Evolutionary conservation across 148 eudicot species (phyloP), one percentile per base, ranked within the genome.

Genomic region (Silene conica): DNA sequence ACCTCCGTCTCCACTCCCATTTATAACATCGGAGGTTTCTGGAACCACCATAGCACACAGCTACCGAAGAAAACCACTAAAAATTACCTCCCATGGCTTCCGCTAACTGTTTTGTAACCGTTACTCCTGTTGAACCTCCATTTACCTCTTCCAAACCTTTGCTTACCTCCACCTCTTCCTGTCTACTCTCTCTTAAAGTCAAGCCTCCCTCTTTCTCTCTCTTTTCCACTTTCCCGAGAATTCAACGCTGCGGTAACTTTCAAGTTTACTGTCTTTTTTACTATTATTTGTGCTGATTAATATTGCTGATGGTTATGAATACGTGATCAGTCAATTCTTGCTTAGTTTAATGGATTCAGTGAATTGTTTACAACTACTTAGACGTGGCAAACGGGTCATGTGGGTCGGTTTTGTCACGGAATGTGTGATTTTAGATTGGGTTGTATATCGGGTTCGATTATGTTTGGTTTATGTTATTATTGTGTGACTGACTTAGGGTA

Each of bases 11-110:
- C 34, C 34, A 3, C 34, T 31, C 34, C 34, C 34, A 31, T 31
- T 31, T 31, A 31, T 2, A 31, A 31, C 34, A 31, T 31, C 4
- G 16, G 43, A 50, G 55, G 55, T 50, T 50, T 50, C 55, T 13
- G 55, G 55, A 50, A 50, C 16, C 52, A 50, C 12, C 8, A 45
- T 19, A 2, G 22, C 9, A 8, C 66, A 64, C 43, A 38, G 43
- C 9, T 38, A 6, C 43, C 8, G 9, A 38, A 38, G 9, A 38
- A 38, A 38, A 38, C 43, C 43, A 38, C 43, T 38, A 38, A 38
- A 38, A 38, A 7, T 12, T 14, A 14, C 69, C 2, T n/a, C 25
- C 28, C 21, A 80, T 80, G 83, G 83, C 83, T 54, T 73, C 78
- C 16, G 21, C 55, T 14, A 28, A 72, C 48, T 67, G 23, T 59